Evolutionary conservation across 352 stramenopile species (phyloP).

Genomic region (Pythium insidiosum): DNA sequence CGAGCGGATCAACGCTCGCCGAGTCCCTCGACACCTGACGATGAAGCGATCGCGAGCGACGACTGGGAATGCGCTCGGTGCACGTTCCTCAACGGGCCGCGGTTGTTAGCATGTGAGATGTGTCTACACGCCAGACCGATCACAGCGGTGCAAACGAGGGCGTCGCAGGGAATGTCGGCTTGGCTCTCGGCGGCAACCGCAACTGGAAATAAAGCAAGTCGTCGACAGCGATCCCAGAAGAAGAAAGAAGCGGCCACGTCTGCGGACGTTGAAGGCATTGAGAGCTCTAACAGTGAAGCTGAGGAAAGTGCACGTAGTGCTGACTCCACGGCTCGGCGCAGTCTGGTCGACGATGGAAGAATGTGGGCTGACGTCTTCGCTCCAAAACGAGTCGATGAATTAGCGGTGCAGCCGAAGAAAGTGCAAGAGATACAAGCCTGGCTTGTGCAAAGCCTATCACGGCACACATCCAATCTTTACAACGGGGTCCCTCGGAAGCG

Average conservation of each 20-base stretch:
- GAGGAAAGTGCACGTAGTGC: conserved; percentile 1
- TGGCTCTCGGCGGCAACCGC: conserved; percentile 5
- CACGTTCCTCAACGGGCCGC: conserved; percentile 22
- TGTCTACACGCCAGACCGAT: conserved; percentile 6
- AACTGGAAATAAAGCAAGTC: not conserved
- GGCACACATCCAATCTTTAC: not conserved
- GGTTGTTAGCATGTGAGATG: conserved; percentile 9
- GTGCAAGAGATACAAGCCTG: conserved; percentile 60
- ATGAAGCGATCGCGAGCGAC: too few relatives aligned
- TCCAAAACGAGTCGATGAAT: conserved; percentile 36
- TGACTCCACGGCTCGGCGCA: too few relatives aligned
- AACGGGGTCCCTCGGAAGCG: conserved; percentile 24
- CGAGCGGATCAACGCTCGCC: too few relatives aligned
- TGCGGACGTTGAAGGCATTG: too few relatives aligned
- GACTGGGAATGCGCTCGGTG: conserved; percentile 21
- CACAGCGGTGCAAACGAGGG: not conserved
- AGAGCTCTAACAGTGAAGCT: not conserved
- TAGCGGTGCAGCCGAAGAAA: conserved; percentile 84
- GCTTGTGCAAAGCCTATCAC: conserved; percentile 21
- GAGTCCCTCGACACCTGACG: too few relatives aligned
- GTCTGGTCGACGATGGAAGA: too few relatives aligned
- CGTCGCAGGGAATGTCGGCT: conserved; percentile 13
- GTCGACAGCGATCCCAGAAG: not conserved
- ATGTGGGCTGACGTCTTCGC: conserved; percentile 55
- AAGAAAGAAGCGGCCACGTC: conserved; percentile 17